phyloP scores from a whole-genome alignment of 257 asterid genomes.

The Marsdenia floribunda region DNA sequence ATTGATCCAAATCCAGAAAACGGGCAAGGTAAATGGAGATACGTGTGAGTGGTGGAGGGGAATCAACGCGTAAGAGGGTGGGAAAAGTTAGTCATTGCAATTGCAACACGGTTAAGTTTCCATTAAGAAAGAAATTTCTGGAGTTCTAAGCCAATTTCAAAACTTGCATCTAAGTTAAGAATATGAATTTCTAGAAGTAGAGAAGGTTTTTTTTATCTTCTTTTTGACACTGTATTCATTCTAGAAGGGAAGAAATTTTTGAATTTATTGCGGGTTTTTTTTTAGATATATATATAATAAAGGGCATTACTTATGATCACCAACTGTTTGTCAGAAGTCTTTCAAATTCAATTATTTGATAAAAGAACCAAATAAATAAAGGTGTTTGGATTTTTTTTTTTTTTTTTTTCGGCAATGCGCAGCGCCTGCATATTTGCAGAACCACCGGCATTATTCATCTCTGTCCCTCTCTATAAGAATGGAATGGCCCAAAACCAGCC shows the following conservation, averaged over 20 bases:
- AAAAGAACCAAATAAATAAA: neutral
- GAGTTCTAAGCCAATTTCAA: conserved; percentile 12
- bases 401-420: too few species aligned
- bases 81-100: neutral
- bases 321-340: neutral
- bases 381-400: too few species aligned
- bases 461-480: neutral
- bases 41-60: neutral
- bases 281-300: too few species aligned
- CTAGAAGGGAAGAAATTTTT: too few species aligned
- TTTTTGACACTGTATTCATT: too few species aligned
- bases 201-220: neutral
- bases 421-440: neutral
- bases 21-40: neutral
- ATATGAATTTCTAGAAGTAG: conserved; percentile 2
- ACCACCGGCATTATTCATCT: neutral
- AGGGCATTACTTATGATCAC: neutral
- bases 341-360: neutral
- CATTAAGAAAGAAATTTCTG: neutral
- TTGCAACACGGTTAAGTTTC: conserved; percentile 14
- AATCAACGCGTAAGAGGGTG: neutral
- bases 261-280: too few species aligned
- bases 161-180: conserved; percentile 3
- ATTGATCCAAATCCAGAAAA: too few species aligned
- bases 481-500: neutral